A percentile compares a stretch with the other conserved stretches of the same genome.
phyloP scores from a whole-genome alignment of 2,329 filamentous ascomycete species.

The Claviceps capensis region DNA sequence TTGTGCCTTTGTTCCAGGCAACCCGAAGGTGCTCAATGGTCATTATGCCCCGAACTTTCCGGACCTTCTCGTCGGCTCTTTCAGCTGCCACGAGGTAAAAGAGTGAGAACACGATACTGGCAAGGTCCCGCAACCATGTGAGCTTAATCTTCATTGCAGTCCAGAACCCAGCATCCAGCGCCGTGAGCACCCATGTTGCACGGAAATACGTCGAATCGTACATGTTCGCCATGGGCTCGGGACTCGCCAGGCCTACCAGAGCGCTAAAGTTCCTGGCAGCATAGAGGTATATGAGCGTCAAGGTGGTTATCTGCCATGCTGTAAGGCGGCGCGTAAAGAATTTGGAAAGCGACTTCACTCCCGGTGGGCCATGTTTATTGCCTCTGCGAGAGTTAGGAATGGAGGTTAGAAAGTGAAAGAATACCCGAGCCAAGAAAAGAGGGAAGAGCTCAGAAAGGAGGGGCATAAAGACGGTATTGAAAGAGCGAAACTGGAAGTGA shows the following conservation, averaged over 20 bases:
- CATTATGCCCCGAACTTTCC: constrained; percentile 72
- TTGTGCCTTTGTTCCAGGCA: constrained; percentile 89
- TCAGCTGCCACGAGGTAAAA: constrained; percentile 93
- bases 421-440: background rate
- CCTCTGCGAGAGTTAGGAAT: constrained; percentile 41
- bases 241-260: constrained; percentile 77
- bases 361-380: constrained; percentile 75
- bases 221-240: constrained; percentile 86
- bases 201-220: constrained; percentile 89
- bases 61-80: constrained; percentile 89
- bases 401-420: background rate
- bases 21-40: constrained; percentile 86
- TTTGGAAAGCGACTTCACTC: constrained; percentile 56
- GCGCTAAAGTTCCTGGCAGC: constrained; percentile 87
- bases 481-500: background rate
- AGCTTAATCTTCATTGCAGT: constrained; percentile 81
- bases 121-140: constrained; percentile 70
- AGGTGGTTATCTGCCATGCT: constrained; percentile 76
- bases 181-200: constrained; percentile 92
- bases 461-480: background rate
- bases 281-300: constrained; percentile 86
- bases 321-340: constrained; percentile 60
- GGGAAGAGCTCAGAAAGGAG: background rate
- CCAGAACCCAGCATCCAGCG: constrained; percentile 94
- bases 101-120: constrained; percentile 68